phyloP scores from a whole-genome alignment of 257 asterid species.

The Solanum ahanhuiri region DNA sequence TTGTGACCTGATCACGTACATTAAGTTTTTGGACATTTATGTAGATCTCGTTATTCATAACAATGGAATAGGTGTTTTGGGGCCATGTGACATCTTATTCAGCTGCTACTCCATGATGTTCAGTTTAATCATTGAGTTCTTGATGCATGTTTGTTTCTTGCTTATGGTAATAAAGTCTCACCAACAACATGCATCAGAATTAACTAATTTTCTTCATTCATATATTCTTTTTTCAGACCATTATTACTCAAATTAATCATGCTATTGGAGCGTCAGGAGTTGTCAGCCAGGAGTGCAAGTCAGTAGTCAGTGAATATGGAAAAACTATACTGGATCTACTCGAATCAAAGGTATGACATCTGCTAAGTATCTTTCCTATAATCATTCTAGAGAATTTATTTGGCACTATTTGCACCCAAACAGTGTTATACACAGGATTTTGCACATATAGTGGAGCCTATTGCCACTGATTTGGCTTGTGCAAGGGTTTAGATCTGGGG shows the following conservation, averaged over 20 bases:
- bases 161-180: neutral
- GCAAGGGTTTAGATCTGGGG: neutral
- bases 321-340: constrained; percentile 54
- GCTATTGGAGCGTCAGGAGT: constrained; percentile 91
- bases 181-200: neutral
- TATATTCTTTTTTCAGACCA: constrained; percentile 35
- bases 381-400: neutral
- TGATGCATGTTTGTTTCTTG: neutral
- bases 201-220: neutral
- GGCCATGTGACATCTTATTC: neutral
- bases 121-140: neutral
- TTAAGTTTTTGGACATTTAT: neutral
- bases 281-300: constrained; percentile 81
- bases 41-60: neutral
- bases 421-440: neutral
- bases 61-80: neutral
- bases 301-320: constrained; percentile 56
- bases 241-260: constrained; percentile 64
- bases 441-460: neutral
- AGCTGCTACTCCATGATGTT: neutral
- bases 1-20: neutral
- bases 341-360: constrained; percentile 39
- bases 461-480: neutral
- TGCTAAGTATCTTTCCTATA: neutral
- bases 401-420: neutral